A percentile compares a stretch with the other conserved stretches of the same genome.
Conservation (phyloP, 345 rosid species). For the Eucalyptus curtisii region DNA sequence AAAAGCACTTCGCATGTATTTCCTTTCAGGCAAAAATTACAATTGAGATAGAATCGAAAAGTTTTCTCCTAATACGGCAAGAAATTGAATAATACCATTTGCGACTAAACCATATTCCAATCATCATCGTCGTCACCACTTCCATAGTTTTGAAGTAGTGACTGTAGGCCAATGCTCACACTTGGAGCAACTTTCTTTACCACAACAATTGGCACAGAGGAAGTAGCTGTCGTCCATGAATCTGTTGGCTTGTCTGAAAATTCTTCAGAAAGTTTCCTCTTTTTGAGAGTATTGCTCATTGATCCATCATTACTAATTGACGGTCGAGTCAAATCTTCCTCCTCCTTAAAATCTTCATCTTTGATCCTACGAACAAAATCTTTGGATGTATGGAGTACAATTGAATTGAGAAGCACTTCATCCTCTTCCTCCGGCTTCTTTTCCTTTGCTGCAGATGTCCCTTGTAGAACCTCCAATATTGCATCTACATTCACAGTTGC, state of each 20-base stretch:
- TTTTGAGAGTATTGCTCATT: neutral
- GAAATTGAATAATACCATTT: neutral
- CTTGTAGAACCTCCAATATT: constrained; percentile 77
- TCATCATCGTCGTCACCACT: constrained; percentile 29
- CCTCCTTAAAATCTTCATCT: neutral
- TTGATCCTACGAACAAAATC: neutral
- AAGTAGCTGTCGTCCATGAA: neutral
- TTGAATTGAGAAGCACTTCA: neutral
- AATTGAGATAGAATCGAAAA: neutral
- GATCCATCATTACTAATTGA: neutral
- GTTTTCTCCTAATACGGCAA: neutral
- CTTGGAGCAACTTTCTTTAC: constrained; percentile 24
- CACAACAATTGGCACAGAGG: constrained; percentile 24
- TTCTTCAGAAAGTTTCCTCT: neutral
- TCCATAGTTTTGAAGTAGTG: constrained; percentile 42
- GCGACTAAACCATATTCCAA: neutral
- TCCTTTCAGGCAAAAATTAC: neutral
- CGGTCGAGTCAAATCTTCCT: neutral
- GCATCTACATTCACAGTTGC: constrained; percentile 76
- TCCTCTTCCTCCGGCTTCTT: constrained; percentile 6
- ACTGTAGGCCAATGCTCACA: neutral
- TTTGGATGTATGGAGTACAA: neutral
- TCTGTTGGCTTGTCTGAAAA: neutral
- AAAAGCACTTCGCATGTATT: neutral
- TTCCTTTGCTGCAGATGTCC: constrained; percentile 34